Base-by-base conservation (phyloP, 768 basidiomycete species). In the Hypholoma sublateritium region DNA sequence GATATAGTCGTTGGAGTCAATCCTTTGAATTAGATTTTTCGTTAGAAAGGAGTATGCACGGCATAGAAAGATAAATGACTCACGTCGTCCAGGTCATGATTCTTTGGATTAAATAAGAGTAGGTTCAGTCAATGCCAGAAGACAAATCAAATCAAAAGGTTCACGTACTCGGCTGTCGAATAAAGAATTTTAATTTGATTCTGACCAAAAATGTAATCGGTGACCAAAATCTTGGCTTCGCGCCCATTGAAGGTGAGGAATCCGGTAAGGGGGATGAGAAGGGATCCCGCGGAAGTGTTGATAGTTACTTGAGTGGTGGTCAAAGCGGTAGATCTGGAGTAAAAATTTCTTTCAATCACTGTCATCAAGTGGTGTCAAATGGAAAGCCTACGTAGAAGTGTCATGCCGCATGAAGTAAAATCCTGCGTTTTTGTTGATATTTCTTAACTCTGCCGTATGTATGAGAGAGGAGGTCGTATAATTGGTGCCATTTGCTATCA, bases 11-110 rank as follows among this genome's bases (percentile, higher is more conserved):
- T 63, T 70, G 4, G 50, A 57, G 41, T 69, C 79, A 43, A 81
- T 74, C 1, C 79, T 80, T 35, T 22, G 17, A 25, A 43, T n/a
- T 9, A 19, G 9, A 32, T 32, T 34, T 37, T 32, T 8, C 43
- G 43, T 34, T 42, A 41, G 51, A 12, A 25, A 16, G 12, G 34
- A 19, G 17, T 25, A 11, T 22, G 16, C 25, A 19, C 3, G 3
- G 17, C 19, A n/a, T 34, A 5, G 24, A 11, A 32, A 32, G 37
- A 16, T 34, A 21, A n/a, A n/a, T n/a, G 1, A 60, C 77, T 63
- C 54, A 76, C 80, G 79, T 80, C n/a, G 78, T 76, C 80, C 80
- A 81, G 12, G 81, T 81, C 76, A 80, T 75, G 45, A 82, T 75
- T 56, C 80, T 82, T 14, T 8, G 39, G 16, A 16, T 50, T n/a